Conservation (phyloP, 768 basidiomycete genomes). For the Hericium coralloides region DNA sequence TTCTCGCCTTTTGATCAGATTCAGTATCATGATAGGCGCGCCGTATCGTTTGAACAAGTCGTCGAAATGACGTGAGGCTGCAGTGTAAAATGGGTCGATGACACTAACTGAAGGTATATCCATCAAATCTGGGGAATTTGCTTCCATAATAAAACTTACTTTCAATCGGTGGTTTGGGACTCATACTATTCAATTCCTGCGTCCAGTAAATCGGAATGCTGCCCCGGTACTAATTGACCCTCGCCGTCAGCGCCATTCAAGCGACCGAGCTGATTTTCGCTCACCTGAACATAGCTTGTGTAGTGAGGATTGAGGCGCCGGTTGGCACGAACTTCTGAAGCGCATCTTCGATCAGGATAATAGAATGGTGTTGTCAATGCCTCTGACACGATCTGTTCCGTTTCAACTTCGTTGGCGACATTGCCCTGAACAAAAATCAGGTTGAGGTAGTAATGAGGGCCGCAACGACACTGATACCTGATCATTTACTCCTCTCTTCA, state of each 20-base stretch:
- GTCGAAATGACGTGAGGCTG: constrained; percentile 90
- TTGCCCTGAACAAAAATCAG: constrained; percentile 54
- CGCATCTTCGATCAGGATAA: constrained; percentile 40
- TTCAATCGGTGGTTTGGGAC: constrained; percentile 91
- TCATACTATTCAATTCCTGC: constrained; percentile 86
- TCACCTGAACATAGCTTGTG: constrained; percentile 89
- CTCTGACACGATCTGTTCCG: constrained; percentile 94
- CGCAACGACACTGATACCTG: constrained; percentile 40
- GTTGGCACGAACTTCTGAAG: constrained; percentile 23
- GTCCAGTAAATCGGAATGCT: constrained; percentile 97
- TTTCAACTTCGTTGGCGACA: constrained; percentile 98
- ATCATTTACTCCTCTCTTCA: constrained; percentile 91
- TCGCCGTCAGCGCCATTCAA: background rate
- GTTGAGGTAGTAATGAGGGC: background rate
- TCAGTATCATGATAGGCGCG: constrained; percentile 81
- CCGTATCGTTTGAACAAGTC: constrained; percentile 87
- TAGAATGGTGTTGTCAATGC: constrained; percentile 86
- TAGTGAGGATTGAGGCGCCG: constrained; percentile 75
- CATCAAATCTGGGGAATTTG: background rate
- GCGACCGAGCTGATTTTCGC: background rate
- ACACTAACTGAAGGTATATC: constrained; percentile 56
- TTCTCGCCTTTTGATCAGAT: constrained; percentile 85
- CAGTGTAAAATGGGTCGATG: constrained; percentile 90
- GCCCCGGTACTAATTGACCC: constrained; percentile 64
- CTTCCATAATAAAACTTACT: constrained; percentile 40